Evolutionary conservation across 345 rosid genomes (phyloP).

Genomic region (Populus alba): DNA sequence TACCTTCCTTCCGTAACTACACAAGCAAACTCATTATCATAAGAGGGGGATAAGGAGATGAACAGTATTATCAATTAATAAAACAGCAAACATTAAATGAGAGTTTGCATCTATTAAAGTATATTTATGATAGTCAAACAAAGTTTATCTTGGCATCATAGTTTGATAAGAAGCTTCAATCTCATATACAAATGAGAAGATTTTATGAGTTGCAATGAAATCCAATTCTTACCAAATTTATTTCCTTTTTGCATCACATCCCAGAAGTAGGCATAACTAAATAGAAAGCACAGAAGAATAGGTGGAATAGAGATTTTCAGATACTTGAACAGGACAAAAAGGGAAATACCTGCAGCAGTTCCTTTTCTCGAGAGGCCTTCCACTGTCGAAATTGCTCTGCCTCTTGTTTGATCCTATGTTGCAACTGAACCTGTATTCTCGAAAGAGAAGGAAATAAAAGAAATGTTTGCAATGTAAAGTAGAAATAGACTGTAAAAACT

Average conservation of each 20-base stretch:
- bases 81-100: not conserved
- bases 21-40: slow-evolving; percentile 19
- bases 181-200: not conserved
- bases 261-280: not conserved
- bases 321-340: not conserved
- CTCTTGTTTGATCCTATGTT: slow-evolving; percentile 94
- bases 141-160: not conserved
- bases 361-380: slow-evolving; percentile 96
- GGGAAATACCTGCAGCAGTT: slow-evolving; percentile 72
- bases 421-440: slow-evolving; percentile 78
- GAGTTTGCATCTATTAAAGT: no score
- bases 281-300: not conserved
- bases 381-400: slow-evolving; percentile 97
- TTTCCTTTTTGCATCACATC: not conserved
- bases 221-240: not conserved
- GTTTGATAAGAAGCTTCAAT: not conserved
- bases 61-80: not conserved
- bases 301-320: not conserved
- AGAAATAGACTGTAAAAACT: not conserved
- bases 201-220: not conserved
- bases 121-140: not conserved
- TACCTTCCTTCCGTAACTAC: slow-evolving; percentile 92
- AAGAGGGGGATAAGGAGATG: not conserved
- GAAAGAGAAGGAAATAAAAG: slow-evolving; percentile 9
- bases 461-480: not conserved